Conservation (phyloP, 495 filamentous ascomycete species). For the Acidiella bohemica region DNA sequence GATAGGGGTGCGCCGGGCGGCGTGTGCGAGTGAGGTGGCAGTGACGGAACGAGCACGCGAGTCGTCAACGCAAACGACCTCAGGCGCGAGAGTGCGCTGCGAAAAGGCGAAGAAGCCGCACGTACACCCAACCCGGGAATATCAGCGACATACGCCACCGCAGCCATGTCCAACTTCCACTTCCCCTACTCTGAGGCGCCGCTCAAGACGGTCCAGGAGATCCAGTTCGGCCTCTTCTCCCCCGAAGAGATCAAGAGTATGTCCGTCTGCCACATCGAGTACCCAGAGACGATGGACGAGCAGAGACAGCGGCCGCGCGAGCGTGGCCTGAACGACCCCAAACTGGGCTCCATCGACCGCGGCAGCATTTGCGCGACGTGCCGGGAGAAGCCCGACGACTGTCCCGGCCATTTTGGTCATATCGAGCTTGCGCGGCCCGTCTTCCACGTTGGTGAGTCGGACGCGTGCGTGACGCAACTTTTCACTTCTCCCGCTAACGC, state of each 20-base stretch:
- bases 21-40: neutral
- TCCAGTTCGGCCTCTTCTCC: constrained; percentile 92
- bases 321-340: constrained; percentile 82
- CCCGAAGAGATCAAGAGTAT: constrained; percentile 96
- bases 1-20: constrained; percentile 7
- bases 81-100: neutral
- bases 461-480: constrained; percentile 17
- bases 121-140: too few species aligned
- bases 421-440: constrained; percentile 92
- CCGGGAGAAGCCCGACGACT: constrained; percentile 83
- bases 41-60: constrained; percentile 5
- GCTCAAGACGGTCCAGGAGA: constrained; percentile 88
- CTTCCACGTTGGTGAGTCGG: constrained; percentile 60
- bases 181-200: constrained; percentile 90
- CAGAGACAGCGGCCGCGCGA: constrained; percentile 73
- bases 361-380: constrained; percentile 91
- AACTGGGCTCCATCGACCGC: constrained; percentile 86
- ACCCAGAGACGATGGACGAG: constrained; percentile 98
- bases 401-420: constrained; percentile 94
- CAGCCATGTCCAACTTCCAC: constrained; percentile 93
- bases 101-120: constrained; percentile 7
- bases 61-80: neutral
- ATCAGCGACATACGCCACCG: too few species aligned
- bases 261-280: constrained; percentile 85
- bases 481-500: constrained; percentile 19